Evolutionary conservation across 768 basidiomycete species (phyloP).

Genomic region (Lactarius psammicola): DNA sequence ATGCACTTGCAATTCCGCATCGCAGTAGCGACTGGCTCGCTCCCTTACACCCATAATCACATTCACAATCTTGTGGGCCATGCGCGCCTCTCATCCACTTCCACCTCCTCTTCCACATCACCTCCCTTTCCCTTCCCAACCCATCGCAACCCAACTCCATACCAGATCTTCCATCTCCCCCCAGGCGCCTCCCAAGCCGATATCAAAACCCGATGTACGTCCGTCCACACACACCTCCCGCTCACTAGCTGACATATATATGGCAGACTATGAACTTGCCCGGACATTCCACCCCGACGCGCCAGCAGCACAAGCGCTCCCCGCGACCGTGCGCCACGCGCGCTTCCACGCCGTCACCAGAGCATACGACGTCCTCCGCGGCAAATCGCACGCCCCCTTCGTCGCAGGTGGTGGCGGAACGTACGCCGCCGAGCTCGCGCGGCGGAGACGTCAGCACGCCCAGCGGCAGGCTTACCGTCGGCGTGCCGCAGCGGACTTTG

Average conservation of each 20-base stretch:
- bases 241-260: background rate
- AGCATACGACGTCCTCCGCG: slow-evolving; percentile 60
- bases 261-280: slow-evolving; percentile 70
- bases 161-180: slow-evolving; percentile 72
- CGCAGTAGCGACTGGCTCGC: background rate
- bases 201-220: slow-evolving; percentile 68
- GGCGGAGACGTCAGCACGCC: slow-evolving; percentile 43
- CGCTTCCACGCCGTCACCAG: slow-evolving; percentile 63
- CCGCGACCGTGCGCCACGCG: slow-evolving; percentile 48
- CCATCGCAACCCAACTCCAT: slow-evolving; percentile 54
- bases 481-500: slow-evolving; percentile 22
- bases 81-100: slow-evolving; percentile 7
- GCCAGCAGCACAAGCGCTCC: slow-evolving; percentile 40
- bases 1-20: slow-evolving; percentile 12
- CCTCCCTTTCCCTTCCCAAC: slow-evolving; percentile 50
- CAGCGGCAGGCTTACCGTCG: slow-evolving; percentile 37
- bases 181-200: slow-evolving; percentile 53
- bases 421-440: slow-evolving; percentile 51
- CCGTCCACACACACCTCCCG: background rate
- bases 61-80: background rate
- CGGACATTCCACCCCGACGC: slow-evolving; percentile 73
- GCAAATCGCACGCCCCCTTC: slow-evolving; percentile 32
- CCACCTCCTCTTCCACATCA: slow-evolving; percentile 29
- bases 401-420: slow-evolving; percentile 38
- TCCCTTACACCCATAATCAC: background rate